phyloP scores from a whole-genome alignment of 345 rosid genomes.

The Kernera saxatilis region DNA sequence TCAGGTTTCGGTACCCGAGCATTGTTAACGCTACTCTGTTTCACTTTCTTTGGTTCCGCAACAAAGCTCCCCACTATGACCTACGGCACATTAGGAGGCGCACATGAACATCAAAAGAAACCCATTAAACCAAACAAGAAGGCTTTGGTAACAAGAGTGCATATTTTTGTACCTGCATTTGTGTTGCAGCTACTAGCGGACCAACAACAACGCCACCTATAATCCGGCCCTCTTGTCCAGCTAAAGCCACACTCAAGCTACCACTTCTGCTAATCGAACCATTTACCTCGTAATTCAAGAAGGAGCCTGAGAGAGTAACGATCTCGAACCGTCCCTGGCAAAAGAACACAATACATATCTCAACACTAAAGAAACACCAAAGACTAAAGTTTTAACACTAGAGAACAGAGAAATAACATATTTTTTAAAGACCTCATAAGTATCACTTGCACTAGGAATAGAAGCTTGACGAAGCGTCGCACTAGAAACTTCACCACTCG shows the following conservation, averaged over 20 bases:
- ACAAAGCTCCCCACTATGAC: slow-evolving; percentile 88
- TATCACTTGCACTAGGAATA: slow-evolving; percentile 44
- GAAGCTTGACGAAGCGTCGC: slow-evolving; percentile 70
- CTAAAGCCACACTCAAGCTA: slow-evolving; percentile 65
- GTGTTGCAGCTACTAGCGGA: slow-evolving; percentile 64
- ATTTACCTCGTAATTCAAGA: slow-evolving; percentile 47
- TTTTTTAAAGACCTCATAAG: slow-evolving; percentile 62
- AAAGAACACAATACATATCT: neutral
- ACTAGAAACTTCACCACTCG: slow-evolving; percentile 71
- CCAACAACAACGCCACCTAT: slow-evolving; percentile 86
- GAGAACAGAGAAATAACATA: neutral
- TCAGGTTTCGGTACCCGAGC: slow-evolving; percentile 39
- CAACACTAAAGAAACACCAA: neutral
- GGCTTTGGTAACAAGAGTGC: too few species aligned
- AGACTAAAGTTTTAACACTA: neutral
- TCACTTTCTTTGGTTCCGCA: slow-evolving; percentile 52
- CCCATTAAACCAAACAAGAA: neutral
- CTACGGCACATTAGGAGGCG: slow-evolving; percentile 17
- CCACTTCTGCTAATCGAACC: slow-evolving; percentile 42
- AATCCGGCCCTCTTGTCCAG: slow-evolving; percentile 68
- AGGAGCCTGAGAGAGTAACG: slow-evolving; percentile 73
- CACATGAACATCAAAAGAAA: neutral
- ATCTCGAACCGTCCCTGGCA: slow-evolving; percentile 84
- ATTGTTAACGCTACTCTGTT: slow-evolving; percentile 1
- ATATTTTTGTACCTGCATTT: slow-evolving; percentile 58